These are phyloP conservation scores for Coemansia furcata DNA, from an alignment of 192 early-diverging fungal species.

Conservation along the genomic window DNA sequence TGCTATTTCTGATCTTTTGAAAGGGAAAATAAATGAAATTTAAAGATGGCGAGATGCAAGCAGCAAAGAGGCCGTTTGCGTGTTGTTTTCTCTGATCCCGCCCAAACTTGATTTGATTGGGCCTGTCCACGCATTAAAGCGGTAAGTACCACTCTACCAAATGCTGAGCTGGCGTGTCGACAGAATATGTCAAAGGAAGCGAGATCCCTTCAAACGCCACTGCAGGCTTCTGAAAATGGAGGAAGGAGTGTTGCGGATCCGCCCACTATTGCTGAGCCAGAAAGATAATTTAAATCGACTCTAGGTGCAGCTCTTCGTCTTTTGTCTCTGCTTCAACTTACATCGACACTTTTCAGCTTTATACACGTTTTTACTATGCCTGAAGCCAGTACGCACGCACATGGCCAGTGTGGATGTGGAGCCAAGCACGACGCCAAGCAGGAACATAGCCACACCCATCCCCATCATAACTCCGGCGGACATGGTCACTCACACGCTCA, in stretches of 20 bases:
- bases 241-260: not conserved
- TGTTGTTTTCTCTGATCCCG: not conserved
- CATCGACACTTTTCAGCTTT: not conserved
- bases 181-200: not conserved
- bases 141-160: not conserved
- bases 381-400: slow-evolving; percentile 12
- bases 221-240: not conserved
- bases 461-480: not conserved
- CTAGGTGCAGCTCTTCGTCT: not conserved
- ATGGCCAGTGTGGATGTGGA: slow-evolving; percentile 15
- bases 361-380: slow-evolving; percentile 9
- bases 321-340: not conserved
- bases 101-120: not conserved
- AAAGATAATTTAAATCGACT: not conserved
- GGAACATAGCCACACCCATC: not conserved
- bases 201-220: slow-evolving; percentile 4
- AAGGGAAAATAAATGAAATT: not conserved
- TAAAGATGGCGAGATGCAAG: not conserved
- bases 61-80: not conserved
- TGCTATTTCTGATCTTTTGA: not conserved
- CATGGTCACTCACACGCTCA: slow-evolving; percentile 18
- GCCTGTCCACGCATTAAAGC: not conserved
- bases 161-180: not conserved
- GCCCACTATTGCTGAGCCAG: not conserved
- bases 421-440: slow-evolving; percentile 14